These are phyloP conservation scores for Mortierella sp. DNA, from an alignment of 371 early-diverging fungal species.

Conservation along the genomic window DNA sequence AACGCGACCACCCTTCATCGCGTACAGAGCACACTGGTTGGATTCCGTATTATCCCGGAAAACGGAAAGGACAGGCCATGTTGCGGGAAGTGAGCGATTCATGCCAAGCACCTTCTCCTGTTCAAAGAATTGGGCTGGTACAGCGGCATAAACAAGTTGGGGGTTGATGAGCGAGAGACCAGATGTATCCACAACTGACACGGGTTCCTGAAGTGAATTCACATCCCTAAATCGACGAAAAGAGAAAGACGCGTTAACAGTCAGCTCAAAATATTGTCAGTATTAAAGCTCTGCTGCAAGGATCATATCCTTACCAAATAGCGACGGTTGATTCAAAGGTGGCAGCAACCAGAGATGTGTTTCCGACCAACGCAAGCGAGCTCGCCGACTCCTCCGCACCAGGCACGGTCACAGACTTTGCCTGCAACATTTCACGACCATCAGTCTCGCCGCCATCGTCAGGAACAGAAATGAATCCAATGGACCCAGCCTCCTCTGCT, in stretches of 20 bases:
- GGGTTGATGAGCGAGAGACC: neutral
- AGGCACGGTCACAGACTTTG: neutral
- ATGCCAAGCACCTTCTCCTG: constrained; percentile 10
- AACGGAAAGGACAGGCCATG: constrained; percentile 32
- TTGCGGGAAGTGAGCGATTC: constrained; percentile 10
- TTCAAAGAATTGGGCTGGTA: constrained; percentile 33
- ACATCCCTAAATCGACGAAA: neutral
- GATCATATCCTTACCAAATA: constrained; percentile 5
- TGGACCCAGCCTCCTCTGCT: constrained; percentile 20
- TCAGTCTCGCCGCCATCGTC: neutral
- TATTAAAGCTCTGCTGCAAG: neutral
- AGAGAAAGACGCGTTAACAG: neutral
- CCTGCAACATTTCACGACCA: neutral
- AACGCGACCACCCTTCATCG: constrained; percentile 18
- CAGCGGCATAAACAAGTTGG: constrained; percentile 23
- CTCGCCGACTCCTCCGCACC: neutral
- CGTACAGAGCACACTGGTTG: constrained; percentile 35
- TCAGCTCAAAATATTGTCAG: neutral
- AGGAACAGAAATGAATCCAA: constrained; percentile 22
- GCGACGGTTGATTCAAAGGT: neutral
- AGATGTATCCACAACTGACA: neutral
- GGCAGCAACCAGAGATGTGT: constrained; percentile 8
- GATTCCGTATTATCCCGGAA: neutral
- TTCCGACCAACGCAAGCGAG: neutral
- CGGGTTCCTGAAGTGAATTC: neutral